Base-by-base conservation (phyloP, 441 rosid species). In the Omphalea diandra region DNA sequence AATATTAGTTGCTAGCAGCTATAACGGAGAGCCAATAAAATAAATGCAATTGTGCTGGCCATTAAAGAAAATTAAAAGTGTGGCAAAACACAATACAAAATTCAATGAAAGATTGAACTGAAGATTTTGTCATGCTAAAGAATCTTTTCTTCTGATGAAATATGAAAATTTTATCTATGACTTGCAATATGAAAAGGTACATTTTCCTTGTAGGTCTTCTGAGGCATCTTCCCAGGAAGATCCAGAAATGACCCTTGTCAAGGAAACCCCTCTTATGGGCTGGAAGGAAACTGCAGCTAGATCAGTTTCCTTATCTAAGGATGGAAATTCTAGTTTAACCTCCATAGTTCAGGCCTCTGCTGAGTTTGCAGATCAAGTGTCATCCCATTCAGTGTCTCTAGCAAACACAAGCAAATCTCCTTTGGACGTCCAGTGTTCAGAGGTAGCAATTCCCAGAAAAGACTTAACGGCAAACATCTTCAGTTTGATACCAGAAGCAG, bases 241-340 rank as follows among this genome's bases (percentile, higher is more conserved):
- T 76, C 83, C 74, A 71, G 91, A 86, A 62, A 50, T 86, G 70
- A 73, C 76, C 47, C 24, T 81, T 71, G 87, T 89, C 60, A 82
- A 80, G 82, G 95, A 90, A 85, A 82, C 89, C 60, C 82, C 84
- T n/a, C 68, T 52, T 70, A 56, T 76, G 73, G 77, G 79, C 65
- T 73, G 77, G 63, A 73, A 72, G 55, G 74, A 60, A 61, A 67
- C 83, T 52, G 65, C 72, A 66, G 65, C 78, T 65, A 87, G 87
- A 79, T 83, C 93, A 33, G 76, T 80, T 78, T 83, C 86, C 67
- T 81, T 73, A 69, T 83, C 82, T 33, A 86, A 71, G 84, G 79
- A 77, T 53, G 81, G 78, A 47, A 79, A 82, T 83, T 83, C 85
- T 26, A 58, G 76, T 69, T 87, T 91, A 36, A 78, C 83, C n/a